Conservation (phyloP, 2,329 filamentous ascomycete species). For the Calonectria leucothoes region DNA sequence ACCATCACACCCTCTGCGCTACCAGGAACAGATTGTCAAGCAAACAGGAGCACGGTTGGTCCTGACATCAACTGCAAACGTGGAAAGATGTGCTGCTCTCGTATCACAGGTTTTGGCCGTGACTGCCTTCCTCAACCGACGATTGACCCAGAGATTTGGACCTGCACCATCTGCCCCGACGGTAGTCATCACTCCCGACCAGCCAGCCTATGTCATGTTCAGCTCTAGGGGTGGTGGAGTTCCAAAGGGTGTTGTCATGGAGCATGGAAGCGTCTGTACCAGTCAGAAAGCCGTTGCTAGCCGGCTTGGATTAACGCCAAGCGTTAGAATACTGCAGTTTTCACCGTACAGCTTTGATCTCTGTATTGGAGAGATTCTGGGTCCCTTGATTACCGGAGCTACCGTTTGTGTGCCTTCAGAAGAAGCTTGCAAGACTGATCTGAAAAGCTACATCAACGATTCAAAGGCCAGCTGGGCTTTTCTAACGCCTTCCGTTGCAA, state of each 20-base stretch:
- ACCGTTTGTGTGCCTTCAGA: slow-evolving; percentile 21
- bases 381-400: slow-evolving; percentile 16
- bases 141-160: neutral
- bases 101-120: neutral
- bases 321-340: slow-evolving; percentile 19
- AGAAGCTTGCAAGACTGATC: neutral
- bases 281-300: slow-evolving; percentile 14
- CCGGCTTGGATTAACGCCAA: slow-evolving; percentile 1
- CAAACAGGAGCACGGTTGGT: neutral
- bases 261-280: slow-evolving; percentile 30
- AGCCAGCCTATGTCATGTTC: slow-evolving; percentile 35
- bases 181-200: neutral
- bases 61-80: neutral
- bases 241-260: slow-evolving; percentile 38
- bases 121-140: neutral
- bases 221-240: slow-evolving; percentile 40
- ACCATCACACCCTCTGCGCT: neutral
- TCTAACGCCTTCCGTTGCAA: neutral
- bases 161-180: neutral
- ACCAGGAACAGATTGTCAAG: neutral
- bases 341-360: slow-evolving; percentile 13
- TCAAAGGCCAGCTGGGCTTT: neutral
- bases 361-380: slow-evolving; percentile 12
- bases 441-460: neutral
- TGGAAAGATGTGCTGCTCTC: neutral